Evolutionary conservation across 176 grass and related monocot genomes (phyloP).

Genomic region (Oryza nivara): DNA sequence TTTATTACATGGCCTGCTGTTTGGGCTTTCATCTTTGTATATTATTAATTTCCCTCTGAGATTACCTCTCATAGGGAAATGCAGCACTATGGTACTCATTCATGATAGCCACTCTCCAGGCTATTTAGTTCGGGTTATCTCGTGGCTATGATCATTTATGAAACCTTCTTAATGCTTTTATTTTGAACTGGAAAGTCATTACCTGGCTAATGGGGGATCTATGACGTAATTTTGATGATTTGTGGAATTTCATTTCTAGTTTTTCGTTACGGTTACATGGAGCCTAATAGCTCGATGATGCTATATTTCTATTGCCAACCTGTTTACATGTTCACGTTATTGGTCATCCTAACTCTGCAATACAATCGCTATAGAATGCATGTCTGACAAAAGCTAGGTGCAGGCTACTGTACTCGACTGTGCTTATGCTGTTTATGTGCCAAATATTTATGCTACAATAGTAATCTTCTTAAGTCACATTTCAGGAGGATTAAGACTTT

Average conservation of each 20-base stretch:
- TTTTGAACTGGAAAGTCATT: background rate
- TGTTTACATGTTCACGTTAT: background rate
- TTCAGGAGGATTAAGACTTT: background rate
- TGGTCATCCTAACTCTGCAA: background rate
- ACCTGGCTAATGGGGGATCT: slow-evolving; percentile 2
- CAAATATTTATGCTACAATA: background rate
- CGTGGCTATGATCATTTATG: background rate
- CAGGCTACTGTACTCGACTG: background rate
- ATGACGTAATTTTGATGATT: background rate
- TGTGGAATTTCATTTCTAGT: slow-evolving; percentile 15
- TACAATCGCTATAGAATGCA: background rate
- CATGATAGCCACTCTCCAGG: background rate
- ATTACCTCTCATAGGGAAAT: slow-evolving; percentile 25
- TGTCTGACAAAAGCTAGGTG: background rate
- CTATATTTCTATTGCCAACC: background rate
- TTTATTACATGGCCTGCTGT: slow-evolving; percentile 34
- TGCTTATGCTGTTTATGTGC: slow-evolving; percentile 1
- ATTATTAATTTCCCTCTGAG: background rate
- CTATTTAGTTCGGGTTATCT: background rate
- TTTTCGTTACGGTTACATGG: background rate
- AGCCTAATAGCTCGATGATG: background rate
- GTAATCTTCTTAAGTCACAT: background rate
- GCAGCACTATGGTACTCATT: background rate
- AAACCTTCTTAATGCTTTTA: background rate
- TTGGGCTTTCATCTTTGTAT: slow-evolving; percentile 15